phyloP scores from a whole-genome alignment of 2,329 filamentous ascomycete species.

The Pseudogymnoascus sp. region DNA sequence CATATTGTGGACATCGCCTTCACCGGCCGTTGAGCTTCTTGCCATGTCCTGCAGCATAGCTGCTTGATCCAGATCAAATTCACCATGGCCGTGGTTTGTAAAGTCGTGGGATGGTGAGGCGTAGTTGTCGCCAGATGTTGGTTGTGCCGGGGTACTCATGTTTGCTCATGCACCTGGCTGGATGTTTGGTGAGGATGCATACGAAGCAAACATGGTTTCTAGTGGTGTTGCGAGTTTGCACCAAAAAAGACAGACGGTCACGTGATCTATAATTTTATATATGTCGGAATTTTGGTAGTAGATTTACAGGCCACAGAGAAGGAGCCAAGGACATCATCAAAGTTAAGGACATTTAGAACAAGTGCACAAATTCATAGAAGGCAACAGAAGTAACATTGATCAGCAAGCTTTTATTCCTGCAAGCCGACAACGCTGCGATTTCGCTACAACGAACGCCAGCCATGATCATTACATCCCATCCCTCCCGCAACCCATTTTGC shows the following conservation, averaged over 20 bases:
- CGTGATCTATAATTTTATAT: not conserved
- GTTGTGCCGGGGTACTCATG: slow-evolving; percentile 3
- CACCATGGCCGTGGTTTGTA: slow-evolving; percentile 7
- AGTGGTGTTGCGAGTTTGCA: not conserved
- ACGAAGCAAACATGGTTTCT: slow-evolving; percentile 8
- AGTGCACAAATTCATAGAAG: not conserved
- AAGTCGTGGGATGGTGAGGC: not conserved
- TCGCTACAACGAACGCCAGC: slow-evolving; percentile 9
- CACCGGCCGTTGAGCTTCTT: slow-evolving; percentile 7
- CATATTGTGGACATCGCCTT: slow-evolving; percentile 10
- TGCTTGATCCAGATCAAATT: slow-evolving; percentile 11
- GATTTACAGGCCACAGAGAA: not conserved
- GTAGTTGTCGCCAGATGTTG: slow-evolving; percentile 1
- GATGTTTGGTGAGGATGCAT: slow-evolving; percentile 12
- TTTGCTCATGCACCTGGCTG: slow-evolving; percentile 6
- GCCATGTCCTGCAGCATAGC: slow-evolving; percentile 13
- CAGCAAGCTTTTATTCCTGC: slow-evolving; percentile 9
- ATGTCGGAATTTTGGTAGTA: not conserved
- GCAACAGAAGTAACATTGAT: slow-evolving; percentile 3
- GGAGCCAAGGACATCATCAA: not conserved
- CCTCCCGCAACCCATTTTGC: slow-evolving; percentile 6
- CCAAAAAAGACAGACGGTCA: not conserved
- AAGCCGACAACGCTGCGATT: slow-evolving; percentile 3
- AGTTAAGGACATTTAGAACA: not conserved
- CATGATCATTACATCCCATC: slow-evolving; percentile 9